phyloP scores from a whole-genome alignment of 352 stramenopile species.

The Pythium brachiatum region DNA sequence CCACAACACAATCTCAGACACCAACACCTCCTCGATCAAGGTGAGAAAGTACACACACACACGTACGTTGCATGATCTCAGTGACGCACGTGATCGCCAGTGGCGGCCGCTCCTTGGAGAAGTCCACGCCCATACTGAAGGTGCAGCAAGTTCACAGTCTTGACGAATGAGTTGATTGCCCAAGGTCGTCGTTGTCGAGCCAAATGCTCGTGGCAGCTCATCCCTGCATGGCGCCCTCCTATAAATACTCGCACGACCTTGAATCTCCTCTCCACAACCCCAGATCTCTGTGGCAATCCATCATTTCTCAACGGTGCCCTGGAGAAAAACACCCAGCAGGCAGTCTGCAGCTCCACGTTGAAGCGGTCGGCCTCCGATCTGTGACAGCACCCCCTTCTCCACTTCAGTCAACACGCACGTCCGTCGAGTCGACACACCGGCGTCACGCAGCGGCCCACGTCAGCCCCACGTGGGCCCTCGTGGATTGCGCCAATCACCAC shows the following conservation, averaged over 20 bases:
- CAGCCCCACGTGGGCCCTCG: not conserved
- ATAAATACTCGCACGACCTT: too few species aligned
- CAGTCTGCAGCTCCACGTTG: not conserved
- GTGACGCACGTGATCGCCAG: slow-evolving; percentile 49
- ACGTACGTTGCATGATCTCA: slow-evolving; percentile 55
- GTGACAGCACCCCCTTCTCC: not conserved
- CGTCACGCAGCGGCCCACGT: not conserved
- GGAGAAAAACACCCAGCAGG: too few species aligned
- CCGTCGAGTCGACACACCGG: slow-evolving; percentile 1
- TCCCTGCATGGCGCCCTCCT: too few species aligned
- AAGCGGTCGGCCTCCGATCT: not conserved
- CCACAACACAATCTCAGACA: not conserved
- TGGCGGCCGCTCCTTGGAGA: slow-evolving; percentile 32
- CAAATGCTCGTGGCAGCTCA: too few species aligned
- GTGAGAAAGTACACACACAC: not conserved
- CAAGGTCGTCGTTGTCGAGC: too few species aligned
- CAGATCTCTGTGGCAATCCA: too few species aligned
- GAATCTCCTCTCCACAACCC: too few species aligned
- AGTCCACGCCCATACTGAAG: slow-evolving; percentile 30
- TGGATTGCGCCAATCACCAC: slow-evolving; percentile 21
- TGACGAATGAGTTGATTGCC: too few species aligned
- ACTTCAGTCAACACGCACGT: slow-evolving; percentile 9
- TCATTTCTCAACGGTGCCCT: too few species aligned
- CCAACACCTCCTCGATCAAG: not conserved
- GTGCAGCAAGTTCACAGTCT: too few species aligned